Evolutionary conservation across 352 stramenopile genomes (phyloP), one percentile per base, ranked within the genome.

Genomic region (Globisporangium megalacanthum): DNA sequence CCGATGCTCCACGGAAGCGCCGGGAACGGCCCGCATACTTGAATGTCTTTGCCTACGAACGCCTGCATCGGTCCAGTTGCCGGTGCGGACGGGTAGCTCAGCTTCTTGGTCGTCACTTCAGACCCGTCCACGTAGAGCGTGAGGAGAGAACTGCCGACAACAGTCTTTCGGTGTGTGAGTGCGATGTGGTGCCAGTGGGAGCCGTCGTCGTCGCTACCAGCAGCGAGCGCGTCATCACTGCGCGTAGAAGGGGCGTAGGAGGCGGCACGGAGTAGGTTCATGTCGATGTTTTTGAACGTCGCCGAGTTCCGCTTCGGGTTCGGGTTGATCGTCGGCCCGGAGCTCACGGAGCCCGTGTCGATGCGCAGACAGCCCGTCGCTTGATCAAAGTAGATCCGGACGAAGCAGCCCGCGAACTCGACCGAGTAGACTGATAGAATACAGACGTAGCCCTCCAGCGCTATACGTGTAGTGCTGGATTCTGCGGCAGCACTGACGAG

Each of bases 331-430:
- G 70, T 86, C 20, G 77, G 68, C 1, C 72, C 79, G 25, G 72
- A 62, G n/a, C 49, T 80, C 15, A 74, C 64, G 3, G 70, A 69
- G 1, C 77, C 78, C 4, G 79, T 89, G 49, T 93, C 79, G 17
- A 93, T 69, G 1, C 79, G 77, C 48, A 93, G 66, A 41, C 70
- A 78, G 0, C 77, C 79, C n/a, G 68, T 86, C 2, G 59, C 62
- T 36, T 81, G 71, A 35, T 93, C 83, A 61, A 93, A 93, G 60
- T 86, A 93, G 4, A 85, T 72, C 8, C 81, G 79, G 6, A 79
- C 68, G 58, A 79, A 90, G 47, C 81, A 90, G 1, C 71, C 79
- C 0, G 77, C 69, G 1, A 68, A 69, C 22, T 93, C 81, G 13
- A 84, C 13, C n/a, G 73, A 83, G 56, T 93, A 92, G 7, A 89